A percentile compares a stretch with the other conserved stretches of the same genome.
Conservation (phyloP, 2,329 filamentous ascomycete species). For the Phaeoacremonium minimum region DNA sequence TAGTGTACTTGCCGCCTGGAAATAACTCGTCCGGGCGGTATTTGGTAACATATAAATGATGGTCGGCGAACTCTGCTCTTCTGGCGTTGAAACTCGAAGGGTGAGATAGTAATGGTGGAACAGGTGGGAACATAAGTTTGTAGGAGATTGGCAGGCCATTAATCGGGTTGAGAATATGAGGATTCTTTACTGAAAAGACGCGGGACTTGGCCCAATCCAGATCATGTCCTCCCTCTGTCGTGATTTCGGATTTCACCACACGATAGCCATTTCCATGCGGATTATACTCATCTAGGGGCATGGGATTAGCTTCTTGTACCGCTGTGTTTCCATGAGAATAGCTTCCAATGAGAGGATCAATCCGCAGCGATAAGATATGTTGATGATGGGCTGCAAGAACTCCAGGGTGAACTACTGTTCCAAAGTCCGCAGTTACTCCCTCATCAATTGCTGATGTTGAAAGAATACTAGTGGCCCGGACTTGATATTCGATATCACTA, state of each 20-base stretch:
- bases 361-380: constrained; percentile 49
- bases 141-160: constrained; percentile 44
- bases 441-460: constrained; percentile 39
- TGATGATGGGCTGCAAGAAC: constrained; percentile 54
- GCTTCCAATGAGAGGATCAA: constrained; percentile 53
- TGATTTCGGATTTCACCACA: background rate
- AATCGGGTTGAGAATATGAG: constrained; percentile 43
- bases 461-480: constrained; percentile 31
- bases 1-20: constrained; percentile 54
- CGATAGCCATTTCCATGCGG: constrained; percentile 3
- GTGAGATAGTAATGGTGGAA: constrained; percentile 50
- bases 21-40: constrained; percentile 55
- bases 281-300: constrained; percentile 4
- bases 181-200: constrained; percentile 34
- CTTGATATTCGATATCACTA: constrained; percentile 22
- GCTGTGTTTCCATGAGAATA: constrained; percentile 48
- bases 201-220: constrained; percentile 1
- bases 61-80: constrained; percentile 53
- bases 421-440: constrained; percentile 13
- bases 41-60: constrained; percentile 52
- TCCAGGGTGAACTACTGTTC: constrained; percentile 41
- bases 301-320: constrained; percentile 44
- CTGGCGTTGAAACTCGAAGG: constrained; percentile 50
- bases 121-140: constrained; percentile 44
- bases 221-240: constrained; percentile 1